These are phyloP conservation scores for Ascocoryne sarcoides DNA, from an alignment of 2,329 filamentous ascomycete species.

Conservation along the genomic window DNA sequence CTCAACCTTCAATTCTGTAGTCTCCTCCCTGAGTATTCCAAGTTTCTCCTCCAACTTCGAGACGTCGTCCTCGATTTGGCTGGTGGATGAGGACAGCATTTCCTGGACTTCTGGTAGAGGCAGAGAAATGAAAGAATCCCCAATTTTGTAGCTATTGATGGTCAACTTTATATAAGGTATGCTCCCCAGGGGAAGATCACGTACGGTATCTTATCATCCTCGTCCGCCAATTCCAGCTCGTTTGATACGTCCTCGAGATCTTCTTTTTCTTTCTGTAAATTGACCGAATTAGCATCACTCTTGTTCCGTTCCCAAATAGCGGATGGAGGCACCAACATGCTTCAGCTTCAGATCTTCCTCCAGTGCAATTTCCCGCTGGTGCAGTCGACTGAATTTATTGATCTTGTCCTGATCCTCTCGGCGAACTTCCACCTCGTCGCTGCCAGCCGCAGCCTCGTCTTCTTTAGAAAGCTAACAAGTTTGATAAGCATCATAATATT, in stretches of 20 bases:
- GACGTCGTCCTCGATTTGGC: conserved; percentile 70
- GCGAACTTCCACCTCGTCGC: conserved; percentile 85
- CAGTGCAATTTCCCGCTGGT: conserved; percentile 71
- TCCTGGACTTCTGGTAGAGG: conserved; percentile 79
- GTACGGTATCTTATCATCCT: conserved; percentile 87
- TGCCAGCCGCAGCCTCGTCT: conserved; percentile 65
- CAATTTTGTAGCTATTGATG: conserved; percentile 78
- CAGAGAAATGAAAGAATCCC: conserved; percentile 88
- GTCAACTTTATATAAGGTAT: conserved; percentile 9
- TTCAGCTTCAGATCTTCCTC: conserved; percentile 76
- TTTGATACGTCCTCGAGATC: conserved; percentile 87
- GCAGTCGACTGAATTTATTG: conserved; percentile 91
- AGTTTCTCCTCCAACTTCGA: conserved; percentile 69
- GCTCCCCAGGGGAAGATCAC: not conserved
- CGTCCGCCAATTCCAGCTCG: conserved; percentile 89
- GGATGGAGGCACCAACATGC: conserved; percentile 46
- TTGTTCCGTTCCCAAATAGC: not conserved
- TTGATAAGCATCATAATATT: not conserved
- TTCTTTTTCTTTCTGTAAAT: conserved; percentile 85
- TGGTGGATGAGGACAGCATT: conserved; percentile 63
- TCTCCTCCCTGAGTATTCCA: conserved; percentile 67
- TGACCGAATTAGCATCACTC: conserved; percentile 8
- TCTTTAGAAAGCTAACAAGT: conserved; percentile 72
- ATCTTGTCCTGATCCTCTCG: conserved; percentile 98
- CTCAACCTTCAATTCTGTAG: conserved; percentile 82